A percentile compares a stretch with the other conserved stretches of the same genome.
phyloP scores from a whole-genome alignment of 345 rosid genomes.

The Aurinia saxatilis region DNA sequence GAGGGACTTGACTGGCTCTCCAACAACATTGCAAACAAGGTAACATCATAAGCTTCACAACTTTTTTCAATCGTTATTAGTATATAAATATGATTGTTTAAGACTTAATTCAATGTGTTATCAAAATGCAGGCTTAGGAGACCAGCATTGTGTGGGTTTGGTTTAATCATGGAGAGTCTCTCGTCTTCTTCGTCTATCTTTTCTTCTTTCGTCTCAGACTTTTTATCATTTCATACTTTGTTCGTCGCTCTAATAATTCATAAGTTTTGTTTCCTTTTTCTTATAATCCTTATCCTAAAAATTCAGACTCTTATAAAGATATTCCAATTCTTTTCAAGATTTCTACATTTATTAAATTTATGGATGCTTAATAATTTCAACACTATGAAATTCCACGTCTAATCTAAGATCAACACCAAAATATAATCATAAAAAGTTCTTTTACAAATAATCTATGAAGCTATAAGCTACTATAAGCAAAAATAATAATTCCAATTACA shows the following conservation, averaged over 20 bases:
- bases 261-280: neutral
- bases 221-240: conserved; percentile 12
- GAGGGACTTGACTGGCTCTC: conserved; percentile 95
- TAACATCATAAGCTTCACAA: conserved; percentile 3
- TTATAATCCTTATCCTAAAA: neutral
- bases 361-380: no score
- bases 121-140: conserved; percentile 28
- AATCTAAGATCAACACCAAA: neutral
- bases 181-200: conserved; percentile 10
- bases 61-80: no score
- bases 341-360: neutral
- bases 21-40: conserved; percentile 92
- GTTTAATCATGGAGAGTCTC: conserved; percentile 8
- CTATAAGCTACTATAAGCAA: no score
- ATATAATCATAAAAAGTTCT: no score
- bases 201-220: conserved; percentile 8
- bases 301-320: neutral
- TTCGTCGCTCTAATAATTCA: conserved; percentile 12
- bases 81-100: neutral
- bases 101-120: neutral
- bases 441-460: no score
- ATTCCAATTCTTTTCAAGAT: neutral
- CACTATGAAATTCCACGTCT: neutral
- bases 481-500: no score
- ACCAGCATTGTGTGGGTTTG: conserved; percentile 7